Percentiles rank a stretch among this genome's conserved stretches.
phyloP scores from a whole-genome alignment of 768 basidiomycete genomes.

The Naganishia vaughanmartiniae region DNA sequence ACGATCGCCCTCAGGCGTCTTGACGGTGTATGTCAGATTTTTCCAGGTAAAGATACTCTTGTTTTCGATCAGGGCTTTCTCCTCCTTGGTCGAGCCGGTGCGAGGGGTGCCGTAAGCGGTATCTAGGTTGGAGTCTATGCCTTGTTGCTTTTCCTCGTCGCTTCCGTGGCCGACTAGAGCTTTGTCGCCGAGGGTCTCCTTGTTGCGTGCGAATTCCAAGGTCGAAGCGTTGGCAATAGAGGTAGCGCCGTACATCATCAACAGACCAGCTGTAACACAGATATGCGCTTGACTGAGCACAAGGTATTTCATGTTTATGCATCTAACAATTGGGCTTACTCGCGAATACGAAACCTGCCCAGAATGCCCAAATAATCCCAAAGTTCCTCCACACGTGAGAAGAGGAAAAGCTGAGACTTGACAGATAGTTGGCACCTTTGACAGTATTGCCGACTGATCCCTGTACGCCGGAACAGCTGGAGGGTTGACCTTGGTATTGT shows the following conservation, averaged over 20 bases:
- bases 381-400: slow-evolving; percentile 44
- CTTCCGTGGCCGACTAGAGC: neutral
- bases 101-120: neutral
- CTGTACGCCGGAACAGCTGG: slow-evolving; percentile 18
- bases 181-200: slow-evolving; percentile 14
- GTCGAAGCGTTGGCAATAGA: neutral
- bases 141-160: slow-evolving; percentile 32
- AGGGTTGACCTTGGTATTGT: slow-evolving; percentile 23
- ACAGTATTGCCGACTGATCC: slow-evolving; percentile 37
- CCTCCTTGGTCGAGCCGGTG: neutral
- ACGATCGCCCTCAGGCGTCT: slow-evolving; percentile 36
- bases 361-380: slow-evolving; percentile 38
- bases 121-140: slow-evolving; percentile 35
- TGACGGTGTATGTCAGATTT: slow-evolving; percentile 46
- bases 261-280: neutral
- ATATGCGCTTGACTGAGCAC: neutral
- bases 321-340: slow-evolving; percentile 21
- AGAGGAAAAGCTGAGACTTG: slow-evolving; percentile 31
- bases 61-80: slow-evolving; percentile 34
- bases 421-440: slow-evolving; percentile 34
- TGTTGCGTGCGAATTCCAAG: slow-evolving; percentile 26
- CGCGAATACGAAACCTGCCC: slow-evolving; percentile 41
- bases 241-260: slow-evolving; percentile 20
- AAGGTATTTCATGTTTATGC: no score
- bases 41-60: slow-evolving; percentile 52